Base-by-base conservation (phyloP, 2,329 filamentous ascomycete genomes). In the Chrysoporthe cubensis region DNA sequence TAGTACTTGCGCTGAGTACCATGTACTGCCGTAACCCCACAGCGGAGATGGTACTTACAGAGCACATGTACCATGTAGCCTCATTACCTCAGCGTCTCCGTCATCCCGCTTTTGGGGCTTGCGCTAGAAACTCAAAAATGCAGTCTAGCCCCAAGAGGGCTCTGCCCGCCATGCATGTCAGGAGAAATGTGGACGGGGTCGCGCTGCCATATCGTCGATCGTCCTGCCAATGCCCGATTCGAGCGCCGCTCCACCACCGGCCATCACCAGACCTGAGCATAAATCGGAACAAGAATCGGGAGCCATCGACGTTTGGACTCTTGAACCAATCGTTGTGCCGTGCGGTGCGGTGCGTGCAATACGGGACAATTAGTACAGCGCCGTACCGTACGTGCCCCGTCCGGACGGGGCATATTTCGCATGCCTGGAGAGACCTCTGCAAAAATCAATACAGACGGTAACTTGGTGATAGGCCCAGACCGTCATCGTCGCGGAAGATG, bases 401-500 rank as follows among this genome's bases (percentile, higher is more conserved):
- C 26, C 26, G 26, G 26, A 26, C 2, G 26, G 26, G 26, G 26
- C 26, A 26, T 26, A 26, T 26, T 26, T 40, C 37, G 37, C 9
- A 40, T 40, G 9, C 37, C 37, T 40, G 37, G 37, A 40, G 37
- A 40, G 37, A 40, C 4, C 37, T 40, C 37, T 40, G 37, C 37
- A 11, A 14, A 52, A 50, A 48, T n/a, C 21, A 50, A 26, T 5
- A 5, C 16, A 26, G 26, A 26, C 26, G 26, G 26, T 26, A 26
- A 26, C 26, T 26, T 26, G 26, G 26, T 26, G 26, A 26, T 26
- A 26, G 26, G 52, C n/a, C 46, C 50, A 57, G 14, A 44, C 50
- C 63, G 58, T 59, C 66, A 66, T 68, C 61, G 11, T 54, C 43
- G 48, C 40, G 56, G 62, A 58, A 62, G 50, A 32, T 34, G 64